Evolutionary conservation across 2,329 filamentous ascomycete species (phyloP).

Genomic region (Botrytis paeoniae): DNA sequence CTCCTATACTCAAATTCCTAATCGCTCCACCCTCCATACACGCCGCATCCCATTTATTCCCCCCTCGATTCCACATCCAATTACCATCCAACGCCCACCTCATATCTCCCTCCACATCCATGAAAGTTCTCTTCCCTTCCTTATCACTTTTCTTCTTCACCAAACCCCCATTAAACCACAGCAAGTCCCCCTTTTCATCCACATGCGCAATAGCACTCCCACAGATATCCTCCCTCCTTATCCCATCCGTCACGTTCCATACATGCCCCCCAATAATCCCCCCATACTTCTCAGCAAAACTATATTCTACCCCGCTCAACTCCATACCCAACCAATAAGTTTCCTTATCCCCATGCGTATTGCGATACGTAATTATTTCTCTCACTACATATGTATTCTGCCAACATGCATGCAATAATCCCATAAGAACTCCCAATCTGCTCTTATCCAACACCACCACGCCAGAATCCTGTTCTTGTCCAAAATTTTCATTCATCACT

Average conservation of each 20-base stretch:
- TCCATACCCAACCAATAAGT: conserved; percentile 47
- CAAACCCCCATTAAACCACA: neutral
- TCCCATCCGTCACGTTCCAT: neutral
- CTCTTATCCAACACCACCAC: conserved; percentile 34
- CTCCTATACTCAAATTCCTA: neutral
- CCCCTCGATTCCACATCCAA: neutral
- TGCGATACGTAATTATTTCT: conserved; percentile 42
- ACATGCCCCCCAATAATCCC: conserved; percentile 41
- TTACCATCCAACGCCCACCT: neutral
- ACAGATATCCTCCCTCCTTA: neutral
- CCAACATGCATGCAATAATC: conserved; percentile 45
- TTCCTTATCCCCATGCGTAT: conserved; percentile 48
- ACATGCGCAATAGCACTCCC: neutral
- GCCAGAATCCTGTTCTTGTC: neutral
- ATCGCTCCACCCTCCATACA: neutral
- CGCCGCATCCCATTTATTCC: neutral
- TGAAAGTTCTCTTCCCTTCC: neutral
- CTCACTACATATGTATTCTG: conserved; percentile 44
- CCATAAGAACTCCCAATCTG: conserved; percentile 40
- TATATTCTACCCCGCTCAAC: conserved; percentile 40
- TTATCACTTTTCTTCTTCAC: neutral
- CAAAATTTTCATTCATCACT: neutral
- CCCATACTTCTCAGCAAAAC: conserved; percentile 44
- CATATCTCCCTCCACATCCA: neutral
- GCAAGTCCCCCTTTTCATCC: neutral